Evolutionary conservation across 805 yeast species (phyloP), one percentile per base, ranked within the genome.

Genomic region (Cyberlindnera nakhonratchasimensis): DNA sequence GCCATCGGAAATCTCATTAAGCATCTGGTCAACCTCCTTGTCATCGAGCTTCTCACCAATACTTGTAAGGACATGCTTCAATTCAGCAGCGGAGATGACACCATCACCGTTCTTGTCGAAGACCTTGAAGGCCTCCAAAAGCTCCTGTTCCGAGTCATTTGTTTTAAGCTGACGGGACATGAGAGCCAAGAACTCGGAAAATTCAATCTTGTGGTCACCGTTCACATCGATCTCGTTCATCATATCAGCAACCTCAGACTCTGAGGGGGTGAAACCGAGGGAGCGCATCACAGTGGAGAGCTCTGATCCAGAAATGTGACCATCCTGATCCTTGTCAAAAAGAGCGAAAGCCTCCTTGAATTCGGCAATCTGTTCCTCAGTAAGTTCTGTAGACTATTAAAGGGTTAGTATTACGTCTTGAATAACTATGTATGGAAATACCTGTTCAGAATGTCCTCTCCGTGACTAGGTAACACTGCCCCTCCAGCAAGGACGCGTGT

Each of bases 211-310:
- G 29, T 96, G 96, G 68, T 93, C 95, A 55, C 91, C 91, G 70
- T 93, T 93, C 48, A 84, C 83, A 65, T 93, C 99, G 40, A 93
- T 95, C 69, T 93, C 99, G 65, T 91, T 91, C 74, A 93, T 87
- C 84, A 93, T 81, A 64, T 93, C 99, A 43, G 93, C 86, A 58
- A 93, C 83, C 67, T 93, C 99, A 52, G 89, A 81, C 66, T 93
- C 98, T 38, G 95, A 82, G 28, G 99, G 99, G 59, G 91, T 91
- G 67, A 89, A 93, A 39, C 99, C 99, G 61, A 93, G 74, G n/a
- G 97, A 87, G 70, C 99, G 84, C 99, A 93, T 93, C 40, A 93
- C 99, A 4, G 96, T 89, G 52, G 98, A 97, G 54, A 93, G 75
- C 69, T 93, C 99, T 60, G 86, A 79, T 55, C 96, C 86, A 45